Conservation (phyloP, 495 filamentous ascomycete genomes). For the Copromyces sp. region DNA sequence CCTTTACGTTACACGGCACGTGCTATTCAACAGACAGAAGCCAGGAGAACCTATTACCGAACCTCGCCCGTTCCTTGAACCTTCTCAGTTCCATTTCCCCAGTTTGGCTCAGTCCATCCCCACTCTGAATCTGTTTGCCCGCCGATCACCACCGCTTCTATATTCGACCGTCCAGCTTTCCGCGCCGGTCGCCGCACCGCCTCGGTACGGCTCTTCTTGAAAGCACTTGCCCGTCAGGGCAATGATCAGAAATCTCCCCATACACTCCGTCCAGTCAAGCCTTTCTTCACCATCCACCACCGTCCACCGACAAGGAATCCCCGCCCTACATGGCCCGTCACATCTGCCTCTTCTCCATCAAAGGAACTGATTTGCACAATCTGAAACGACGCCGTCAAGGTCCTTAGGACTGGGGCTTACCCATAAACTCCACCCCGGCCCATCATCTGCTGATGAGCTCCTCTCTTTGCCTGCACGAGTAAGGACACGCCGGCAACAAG, state of each 20-base stretch:
- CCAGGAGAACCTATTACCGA: not conserved
- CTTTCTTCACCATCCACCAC: not conserved
- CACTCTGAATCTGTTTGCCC: conserved; percentile 1
- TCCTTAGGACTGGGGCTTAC: not conserved
- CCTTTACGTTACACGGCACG: not conserved
- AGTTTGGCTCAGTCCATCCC: conserved; percentile 1
- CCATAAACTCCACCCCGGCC: not conserved
- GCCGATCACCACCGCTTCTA: conserved; percentile 5
- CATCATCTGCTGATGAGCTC: not conserved
- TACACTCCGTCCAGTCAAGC: conserved; percentile 3
- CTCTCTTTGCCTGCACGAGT: not conserved
- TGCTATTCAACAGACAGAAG: not conserved
- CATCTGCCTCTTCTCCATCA: not conserved
- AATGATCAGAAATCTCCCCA: conserved; percentile 13
- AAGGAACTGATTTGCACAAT: not conserved
- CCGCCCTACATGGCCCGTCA: not conserved
- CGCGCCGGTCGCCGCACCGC: not conserved
- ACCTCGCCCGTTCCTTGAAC: not conserved
- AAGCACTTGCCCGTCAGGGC: conserved; percentile 7
- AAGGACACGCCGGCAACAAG: not conserved
- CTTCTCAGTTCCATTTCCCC: conserved; percentile 1
- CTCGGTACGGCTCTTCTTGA: conserved; percentile 4
- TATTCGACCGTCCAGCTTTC: not conserved
- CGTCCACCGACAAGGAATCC: not conserved
- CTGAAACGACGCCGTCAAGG: not conserved